Conservation (phyloP, 2,329 filamentous ascomycete species). For the Lecanosticta acicola region DNA sequence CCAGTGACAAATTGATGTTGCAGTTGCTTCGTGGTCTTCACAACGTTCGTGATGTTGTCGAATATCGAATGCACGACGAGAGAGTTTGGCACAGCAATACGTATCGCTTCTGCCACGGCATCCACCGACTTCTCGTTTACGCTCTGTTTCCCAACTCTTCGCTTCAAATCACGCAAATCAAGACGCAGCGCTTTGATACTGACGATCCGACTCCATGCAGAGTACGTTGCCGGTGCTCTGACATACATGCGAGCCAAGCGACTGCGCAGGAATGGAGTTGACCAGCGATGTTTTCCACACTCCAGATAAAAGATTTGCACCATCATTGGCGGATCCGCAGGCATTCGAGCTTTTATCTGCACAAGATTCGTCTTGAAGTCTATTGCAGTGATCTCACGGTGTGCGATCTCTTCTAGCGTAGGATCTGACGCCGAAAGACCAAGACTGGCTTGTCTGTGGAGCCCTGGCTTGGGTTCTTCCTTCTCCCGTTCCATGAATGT, state of each 20-base stretch:
- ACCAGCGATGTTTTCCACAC: slow-evolving; percentile 79
- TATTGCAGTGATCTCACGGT: slow-evolving; percentile 66
- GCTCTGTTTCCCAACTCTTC: slow-evolving; percentile 51
- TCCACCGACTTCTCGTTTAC: slow-evolving; percentile 79
- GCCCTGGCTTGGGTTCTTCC: slow-evolving; percentile 10
- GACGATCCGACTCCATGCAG: slow-evolving; percentile 79
- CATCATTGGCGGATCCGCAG: slow-evolving; percentile 85
- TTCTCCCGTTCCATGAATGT: slow-evolving; percentile 35
- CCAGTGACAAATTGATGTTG: slow-evolving; percentile 86
- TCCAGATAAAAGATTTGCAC: slow-evolving; percentile 79
- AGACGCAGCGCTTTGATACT: slow-evolving; percentile 76
- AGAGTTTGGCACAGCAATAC: slow-evolving; percentile 84
- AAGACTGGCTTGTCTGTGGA: slow-evolving; percentile 18
- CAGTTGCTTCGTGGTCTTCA: slow-evolving; percentile 85
- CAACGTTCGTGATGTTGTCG: slow-evolving; percentile 85
- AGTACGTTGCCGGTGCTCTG: slow-evolving; percentile 74
- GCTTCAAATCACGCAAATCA: slow-evolving; percentile 71
- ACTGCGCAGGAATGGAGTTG: slow-evolving; percentile 71
- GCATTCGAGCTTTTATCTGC: slow-evolving; percentile 84
- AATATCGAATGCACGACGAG: slow-evolving; percentile 82
- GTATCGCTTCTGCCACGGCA: slow-evolving; percentile 75
- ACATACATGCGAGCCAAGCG: slow-evolving; percentile 80
- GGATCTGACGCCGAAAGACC: slow-evolving; percentile 21
- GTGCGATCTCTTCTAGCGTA: slow-evolving; percentile 27
- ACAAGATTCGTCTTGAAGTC: slow-evolving; percentile 77